Conservation (phyloP, 306 rosid genomes). For the Oxytropis ochrocephala region DNA sequence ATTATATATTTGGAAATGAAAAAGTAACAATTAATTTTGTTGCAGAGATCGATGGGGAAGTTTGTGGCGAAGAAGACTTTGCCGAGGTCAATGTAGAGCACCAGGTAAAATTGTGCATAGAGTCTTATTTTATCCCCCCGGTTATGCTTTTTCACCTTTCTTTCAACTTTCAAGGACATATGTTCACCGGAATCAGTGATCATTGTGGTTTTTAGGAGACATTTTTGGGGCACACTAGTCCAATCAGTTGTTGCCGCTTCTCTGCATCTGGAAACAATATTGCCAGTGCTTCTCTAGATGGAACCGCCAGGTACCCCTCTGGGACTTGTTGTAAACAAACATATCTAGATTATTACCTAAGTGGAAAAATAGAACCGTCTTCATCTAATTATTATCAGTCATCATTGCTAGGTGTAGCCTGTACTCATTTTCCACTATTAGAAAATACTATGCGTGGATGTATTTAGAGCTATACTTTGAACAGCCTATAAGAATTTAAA, state of each 20-base stretch:
- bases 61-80: constrained; percentile 60
- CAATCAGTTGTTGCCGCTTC: constrained; percentile 84
- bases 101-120: constrained; percentile 50
- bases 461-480: not conserved
- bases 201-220: constrained; percentile 66
- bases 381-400: not conserved
- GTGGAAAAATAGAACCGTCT: not conserved
- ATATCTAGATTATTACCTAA: not conserved
- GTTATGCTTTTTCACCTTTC: not conserved
- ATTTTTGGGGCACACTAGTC: constrained; percentile 94
- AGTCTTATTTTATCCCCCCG: not conserved
- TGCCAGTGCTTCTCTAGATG: constrained; percentile 96
- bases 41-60: constrained; percentile 60
- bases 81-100: constrained; percentile 81
- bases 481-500: not conserved
- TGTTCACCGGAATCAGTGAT: constrained; percentile 23
- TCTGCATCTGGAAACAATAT: constrained; percentile 92
- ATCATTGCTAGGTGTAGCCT: constrained; percentile 9
- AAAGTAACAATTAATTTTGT: constrained; percentile 12
- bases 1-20: constrained; percentile 12
- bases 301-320: constrained; percentile 77
- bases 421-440: constrained; percentile 8
- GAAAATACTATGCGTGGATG: not conserved
- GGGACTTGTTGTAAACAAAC: not conserved
- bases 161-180: not conserved